Conservation (phyloP, 805 yeast species). For the Monosporozyma aquatica region DNA sequence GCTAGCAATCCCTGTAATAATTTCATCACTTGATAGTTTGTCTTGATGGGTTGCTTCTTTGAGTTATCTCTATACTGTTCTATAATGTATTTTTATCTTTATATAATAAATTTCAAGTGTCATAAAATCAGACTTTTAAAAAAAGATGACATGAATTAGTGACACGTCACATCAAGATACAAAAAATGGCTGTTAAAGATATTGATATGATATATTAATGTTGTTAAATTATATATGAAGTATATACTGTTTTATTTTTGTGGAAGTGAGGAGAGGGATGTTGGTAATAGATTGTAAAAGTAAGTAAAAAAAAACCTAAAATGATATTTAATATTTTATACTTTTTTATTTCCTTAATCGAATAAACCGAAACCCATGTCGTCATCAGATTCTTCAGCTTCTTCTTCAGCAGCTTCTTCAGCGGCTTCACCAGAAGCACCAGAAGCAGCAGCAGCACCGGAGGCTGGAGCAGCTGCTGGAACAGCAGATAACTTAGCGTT, state of each 20-base stretch:
- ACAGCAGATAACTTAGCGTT: constrained; percentile 92
- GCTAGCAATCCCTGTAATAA: not conserved
- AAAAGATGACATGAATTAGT: too few species aligned
- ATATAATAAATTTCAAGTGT: too few species aligned
- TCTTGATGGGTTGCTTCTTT: too few species aligned
- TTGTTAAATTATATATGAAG: not conserved
- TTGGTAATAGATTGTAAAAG: not conserved
- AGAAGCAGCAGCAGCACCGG: constrained; percentile 48
- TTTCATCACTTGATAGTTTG: too few species aligned
- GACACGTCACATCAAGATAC: too few species aligned
- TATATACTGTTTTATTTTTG: too few species aligned
- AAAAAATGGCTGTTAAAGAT: too few species aligned
- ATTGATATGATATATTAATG: not conserved
- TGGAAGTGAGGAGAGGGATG: too few species aligned
- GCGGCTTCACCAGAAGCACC: constrained; percentile 40
- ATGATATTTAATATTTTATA: too few species aligned
- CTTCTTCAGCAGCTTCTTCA: constrained; percentile 50
- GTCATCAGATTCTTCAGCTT: constrained; percentile 63
- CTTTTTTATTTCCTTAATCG: constrained; percentile 53
- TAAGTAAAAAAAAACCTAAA: not conserved
- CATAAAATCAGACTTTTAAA: too few species aligned
- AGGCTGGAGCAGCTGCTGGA: constrained; percentile 96
- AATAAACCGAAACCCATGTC: constrained; percentile 97
- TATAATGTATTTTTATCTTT: too few species aligned
- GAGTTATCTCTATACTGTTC: too few species aligned